Conservation (phyloP, 257 asterid species). For the Fraxinus anomala region DNA sequence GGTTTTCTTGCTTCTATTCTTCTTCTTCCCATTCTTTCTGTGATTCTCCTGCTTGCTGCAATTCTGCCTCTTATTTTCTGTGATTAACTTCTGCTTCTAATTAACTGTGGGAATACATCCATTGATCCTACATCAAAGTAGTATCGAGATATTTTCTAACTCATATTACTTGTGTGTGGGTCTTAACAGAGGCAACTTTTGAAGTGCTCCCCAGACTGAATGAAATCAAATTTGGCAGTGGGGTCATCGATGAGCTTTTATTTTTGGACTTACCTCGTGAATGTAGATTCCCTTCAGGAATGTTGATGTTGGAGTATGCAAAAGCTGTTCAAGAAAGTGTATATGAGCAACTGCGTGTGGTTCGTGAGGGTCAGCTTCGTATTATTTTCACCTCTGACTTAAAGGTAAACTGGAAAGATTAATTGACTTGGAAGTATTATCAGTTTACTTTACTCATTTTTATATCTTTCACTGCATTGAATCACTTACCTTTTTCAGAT, state of each 20-base stretch:
- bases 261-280: constrained; percentile 97
- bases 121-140: too few species aligned
- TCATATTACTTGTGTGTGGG: not conserved
- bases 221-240: constrained; percentile 93
- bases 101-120: too few species aligned
- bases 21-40: too few species aligned
- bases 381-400: constrained; percentile 86
- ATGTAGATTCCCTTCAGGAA: constrained; percentile 79
- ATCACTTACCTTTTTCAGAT: constrained; percentile 41
- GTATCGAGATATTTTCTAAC: too few species aligned
- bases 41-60: too few species aligned
- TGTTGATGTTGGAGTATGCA: constrained; percentile 89
- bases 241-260: constrained; percentile 81
- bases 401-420: constrained; percentile 51
- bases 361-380: constrained; percentile 98
- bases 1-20: too few species aligned
- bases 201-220: constrained; percentile 97
- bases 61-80: too few species aligned
- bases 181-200: constrained; percentile 82
- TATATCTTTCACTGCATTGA: too few species aligned
- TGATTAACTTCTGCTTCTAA: too few species aligned
- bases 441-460: not conserved
- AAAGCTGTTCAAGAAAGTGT: constrained; percentile 97
- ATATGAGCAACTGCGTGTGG: constrained; percentile 95
- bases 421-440: not conserved